A percentile compares a stretch with the other conserved stretches of the same genome.
phyloP scores from a whole-genome alignment of 768 basidiomycete genomes.

The Phallus indusiatus region DNA sequence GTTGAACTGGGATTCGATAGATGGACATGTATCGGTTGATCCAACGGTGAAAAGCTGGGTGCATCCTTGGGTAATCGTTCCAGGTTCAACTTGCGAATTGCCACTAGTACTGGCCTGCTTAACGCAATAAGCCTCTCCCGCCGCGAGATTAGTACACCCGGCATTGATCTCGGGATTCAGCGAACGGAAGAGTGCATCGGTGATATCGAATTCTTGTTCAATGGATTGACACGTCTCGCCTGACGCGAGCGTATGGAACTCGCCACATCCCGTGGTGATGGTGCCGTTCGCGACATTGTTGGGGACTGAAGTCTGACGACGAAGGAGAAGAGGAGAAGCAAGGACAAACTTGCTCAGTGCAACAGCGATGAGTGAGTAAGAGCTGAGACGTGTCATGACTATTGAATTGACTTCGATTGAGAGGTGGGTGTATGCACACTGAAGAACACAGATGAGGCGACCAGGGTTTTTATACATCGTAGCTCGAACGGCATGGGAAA shows the following conservation, averaged over 20 bases:
- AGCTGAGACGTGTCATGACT: background rate
- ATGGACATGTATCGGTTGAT: background rate
- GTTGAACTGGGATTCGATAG: background rate
- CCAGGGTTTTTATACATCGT: too few relatives aligned
- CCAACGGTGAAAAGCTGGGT: background rate
- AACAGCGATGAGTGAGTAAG: background rate
- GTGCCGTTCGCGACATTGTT: background rate
- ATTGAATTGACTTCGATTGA: too few relatives aligned
- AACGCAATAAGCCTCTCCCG: background rate
- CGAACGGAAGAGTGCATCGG: background rate
- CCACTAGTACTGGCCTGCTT: background rate
- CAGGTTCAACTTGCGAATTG: background rate
- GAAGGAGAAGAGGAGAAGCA: background rate
- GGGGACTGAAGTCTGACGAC: background rate
- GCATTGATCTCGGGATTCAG: background rate
- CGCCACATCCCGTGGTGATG: background rate
- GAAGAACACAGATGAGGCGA: too few relatives aligned
- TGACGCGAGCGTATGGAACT: background rate
- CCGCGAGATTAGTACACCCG: background rate
- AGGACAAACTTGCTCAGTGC: background rate
- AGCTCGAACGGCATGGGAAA: too few relatives aligned
- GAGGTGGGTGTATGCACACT: too few relatives aligned
- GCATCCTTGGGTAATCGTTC: conserved; percentile 1
- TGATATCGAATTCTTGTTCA: background rate
- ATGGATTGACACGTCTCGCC: background rate